Conservation (phyloP, 2,329 filamentous ascomycete species). For the Xylariaceae sp. region DNA sequence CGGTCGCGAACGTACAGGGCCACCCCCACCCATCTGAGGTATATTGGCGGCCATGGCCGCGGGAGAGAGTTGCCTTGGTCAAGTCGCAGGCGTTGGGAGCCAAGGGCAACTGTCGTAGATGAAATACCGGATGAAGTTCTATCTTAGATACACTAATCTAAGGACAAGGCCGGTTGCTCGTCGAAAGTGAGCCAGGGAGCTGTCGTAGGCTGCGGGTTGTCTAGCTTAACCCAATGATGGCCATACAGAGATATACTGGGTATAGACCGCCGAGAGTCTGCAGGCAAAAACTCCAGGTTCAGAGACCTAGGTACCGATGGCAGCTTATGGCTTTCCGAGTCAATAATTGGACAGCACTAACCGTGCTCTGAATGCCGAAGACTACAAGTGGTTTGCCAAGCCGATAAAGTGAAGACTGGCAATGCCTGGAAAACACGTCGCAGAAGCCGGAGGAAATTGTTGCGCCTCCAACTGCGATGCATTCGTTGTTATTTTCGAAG, state of each 20-base stretch:
- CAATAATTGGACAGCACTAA: background rate
- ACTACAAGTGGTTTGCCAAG: background rate
- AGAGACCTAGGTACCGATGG: background rate
- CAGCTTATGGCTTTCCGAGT: background rate
- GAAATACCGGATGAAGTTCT: background rate
- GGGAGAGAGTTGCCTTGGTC: constrained; percentile 21
- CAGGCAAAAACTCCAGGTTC: background rate
- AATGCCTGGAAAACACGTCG: background rate
- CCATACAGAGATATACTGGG: constrained; percentile 21
- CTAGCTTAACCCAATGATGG: constrained; percentile 20
- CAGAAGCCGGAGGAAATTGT: background rate
- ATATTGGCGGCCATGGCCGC: constrained; percentile 65
- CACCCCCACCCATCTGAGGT: constrained; percentile 56
- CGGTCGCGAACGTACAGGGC: constrained; percentile 48
- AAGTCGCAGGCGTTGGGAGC: constrained; percentile 8
- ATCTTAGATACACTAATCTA: background rate
- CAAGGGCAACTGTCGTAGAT: background rate
- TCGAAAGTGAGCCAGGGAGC: constrained; percentile 10
- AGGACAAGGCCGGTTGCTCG: background rate
- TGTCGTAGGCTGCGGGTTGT: constrained; percentile 17
- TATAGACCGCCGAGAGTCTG: background rate
- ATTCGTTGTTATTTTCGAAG: background rate
- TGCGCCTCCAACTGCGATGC: background rate
- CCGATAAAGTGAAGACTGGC: background rate
- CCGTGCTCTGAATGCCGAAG: background rate